Base-by-base conservation (phyloP, 1,139 yeast genomes). In the Yamadazyma mexicana region DNA sequence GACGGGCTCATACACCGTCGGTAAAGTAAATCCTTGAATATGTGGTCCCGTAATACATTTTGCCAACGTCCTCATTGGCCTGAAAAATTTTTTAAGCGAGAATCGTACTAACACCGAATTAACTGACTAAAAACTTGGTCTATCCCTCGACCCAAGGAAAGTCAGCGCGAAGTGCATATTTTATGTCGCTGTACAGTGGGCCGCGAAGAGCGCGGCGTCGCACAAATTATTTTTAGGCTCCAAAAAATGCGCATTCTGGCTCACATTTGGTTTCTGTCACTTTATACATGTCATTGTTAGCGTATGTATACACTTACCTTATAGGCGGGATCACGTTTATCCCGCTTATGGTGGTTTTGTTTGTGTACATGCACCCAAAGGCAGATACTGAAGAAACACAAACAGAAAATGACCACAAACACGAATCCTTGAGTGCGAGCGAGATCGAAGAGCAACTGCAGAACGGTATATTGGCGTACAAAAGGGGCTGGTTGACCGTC, bases 311-410 rank as follows among this genome's bases (percentile, higher is more conserved):
- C 31, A 38, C 31, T 8, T 85, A 82, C 55, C 34, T 87, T 2
- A 38, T 86, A 3, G 97, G 97, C 5, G 96, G 96, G 0, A 33
- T 89, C 5, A 87, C 96, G 0, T 77, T 89, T 46, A 56, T 87
- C 15, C 96, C 96, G 1, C 46, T 81, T 25, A 43, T 77, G 2
- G 36, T 77, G 0, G 28, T 69, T 1, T 49, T 59, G 0, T 49
- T 75, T 37, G 53, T 73, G 41, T 69, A 61, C 40, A 52, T 65
- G 44, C 62, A 62, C 51, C 60, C 81, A 56, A 37, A 54, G 42
- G 25, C 36, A 49, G 40, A 30, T 53, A n/a, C n/a, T n/a, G 5
- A 20, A 8, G 8, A 20, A 6, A 8, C 31, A 14, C 8, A 17
- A 5, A 26, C 33, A 11, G 38, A 31, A 14, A 5, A 11, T 17